These are phyloP conservation scores for Rhodotorula babjevae DNA, from an alignment of 768 basidiomycete genomes.

Conservation along the genomic window DNA sequence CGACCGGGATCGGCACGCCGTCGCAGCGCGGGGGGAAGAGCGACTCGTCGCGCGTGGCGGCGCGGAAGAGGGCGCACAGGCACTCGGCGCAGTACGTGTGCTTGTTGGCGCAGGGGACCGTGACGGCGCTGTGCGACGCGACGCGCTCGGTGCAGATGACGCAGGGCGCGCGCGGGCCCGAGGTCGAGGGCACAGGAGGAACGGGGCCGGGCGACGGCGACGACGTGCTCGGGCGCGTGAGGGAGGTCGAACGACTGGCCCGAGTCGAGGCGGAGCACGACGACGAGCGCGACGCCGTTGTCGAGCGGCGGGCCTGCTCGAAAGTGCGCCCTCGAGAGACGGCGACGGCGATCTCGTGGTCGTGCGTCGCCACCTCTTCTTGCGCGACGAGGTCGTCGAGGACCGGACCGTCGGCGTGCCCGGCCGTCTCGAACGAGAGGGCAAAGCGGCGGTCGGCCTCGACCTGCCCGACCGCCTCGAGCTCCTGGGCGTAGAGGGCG, in stretches of 20 bases:
- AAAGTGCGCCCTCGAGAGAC: background rate
- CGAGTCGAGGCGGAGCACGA: too few relatives aligned
- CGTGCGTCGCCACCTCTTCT: background rate
- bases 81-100: constrained; percentile 55
- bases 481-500: background rate
- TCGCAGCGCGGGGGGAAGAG: constrained; percentile 58
- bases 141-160: constrained; percentile 4
- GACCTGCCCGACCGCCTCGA: background rate
- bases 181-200: background rate
- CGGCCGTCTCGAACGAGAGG: constrained; percentile 1
- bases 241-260: background rate
- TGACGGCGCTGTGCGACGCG: background rate
- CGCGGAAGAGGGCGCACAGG: constrained; percentile 50
- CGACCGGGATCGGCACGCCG: constrained; percentile 47
- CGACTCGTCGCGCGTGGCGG: constrained; percentile 54
- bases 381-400: background rate
- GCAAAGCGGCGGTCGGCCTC: background rate
- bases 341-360: background rate
- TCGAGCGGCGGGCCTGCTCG: background rate
- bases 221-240: background rate
- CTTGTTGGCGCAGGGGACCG: background rate
- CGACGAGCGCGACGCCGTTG: background rate
- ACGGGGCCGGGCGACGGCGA: background rate
- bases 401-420: background rate
- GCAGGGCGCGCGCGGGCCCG: background rate